phyloP scores from a whole-genome alignment of 2,329 filamentous ascomycete species.

The Epichloe elymi region DNA sequence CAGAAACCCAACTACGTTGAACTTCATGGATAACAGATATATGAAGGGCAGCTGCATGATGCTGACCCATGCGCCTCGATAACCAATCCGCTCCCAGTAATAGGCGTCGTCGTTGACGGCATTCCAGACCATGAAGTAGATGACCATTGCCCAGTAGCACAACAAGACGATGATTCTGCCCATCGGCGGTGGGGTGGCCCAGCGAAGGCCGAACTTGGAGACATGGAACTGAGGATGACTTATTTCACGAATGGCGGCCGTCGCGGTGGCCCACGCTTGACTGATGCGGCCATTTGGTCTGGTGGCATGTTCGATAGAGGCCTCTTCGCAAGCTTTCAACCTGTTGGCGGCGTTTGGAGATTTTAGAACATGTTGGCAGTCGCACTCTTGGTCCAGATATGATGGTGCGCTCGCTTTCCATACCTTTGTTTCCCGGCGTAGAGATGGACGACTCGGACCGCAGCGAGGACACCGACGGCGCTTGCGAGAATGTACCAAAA shows the following conservation, averaged over 20 bases:
- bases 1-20: slow-evolving; percentile 45
- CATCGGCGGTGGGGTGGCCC: slow-evolving; percentile 44
- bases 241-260: slow-evolving; percentile 42
- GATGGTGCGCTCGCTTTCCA: not conserved
- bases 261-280: slow-evolving; percentile 45
- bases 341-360: slow-evolving; percentile 19
- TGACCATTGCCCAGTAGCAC: slow-evolving; percentile 45
- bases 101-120: slow-evolving; percentile 38
- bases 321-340: slow-evolving; percentile 29
- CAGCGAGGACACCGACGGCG: slow-evolving; percentile 29
- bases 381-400: not conserved
- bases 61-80: slow-evolving; percentile 54
- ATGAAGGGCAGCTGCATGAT: slow-evolving; percentile 51
- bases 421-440: slow-evolving; percentile 30
- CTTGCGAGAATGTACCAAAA: slow-evolving; percentile 48
- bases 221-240: slow-evolving; percentile 42
- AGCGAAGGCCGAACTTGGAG: slow-evolving; percentile 31
- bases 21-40: slow-evolving; percentile 48
- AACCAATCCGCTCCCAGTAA: slow-evolving; percentile 53
- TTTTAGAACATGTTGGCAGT: not conserved
- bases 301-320: slow-evolving; percentile 36
- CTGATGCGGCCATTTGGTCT: slow-evolving; percentile 32
- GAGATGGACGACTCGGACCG: slow-evolving; percentile 29
- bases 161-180: slow-evolving; percentile 41
- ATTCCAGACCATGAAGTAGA: slow-evolving; percentile 41